phyloP scores from a whole-genome alignment of 2,329 filamentous ascomycete genomes.

The Orbilia ellipsospora region DNA sequence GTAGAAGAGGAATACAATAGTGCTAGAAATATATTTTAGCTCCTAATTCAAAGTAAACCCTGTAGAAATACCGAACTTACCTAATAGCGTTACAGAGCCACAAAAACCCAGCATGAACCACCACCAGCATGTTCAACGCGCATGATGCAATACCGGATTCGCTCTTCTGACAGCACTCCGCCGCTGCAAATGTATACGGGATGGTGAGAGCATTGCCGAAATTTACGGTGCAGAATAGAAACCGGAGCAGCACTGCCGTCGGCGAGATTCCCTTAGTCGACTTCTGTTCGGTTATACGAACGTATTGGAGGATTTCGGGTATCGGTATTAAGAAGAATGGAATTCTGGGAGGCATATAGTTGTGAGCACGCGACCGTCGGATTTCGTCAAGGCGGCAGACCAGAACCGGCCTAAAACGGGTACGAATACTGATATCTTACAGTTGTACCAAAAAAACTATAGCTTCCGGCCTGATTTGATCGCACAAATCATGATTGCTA shows the following conservation, averaged over 20 bases:
- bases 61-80: neutral
- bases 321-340: constrained; percentile 40
- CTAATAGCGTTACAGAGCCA: constrained; percentile 39
- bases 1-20: constrained; percentile 29
- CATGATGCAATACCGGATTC: constrained; percentile 20
- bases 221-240: constrained; percentile 45
- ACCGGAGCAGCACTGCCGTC: constrained; percentile 35
- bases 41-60: neutral
- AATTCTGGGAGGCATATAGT: constrained; percentile 2
- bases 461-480: constrained; percentile 39
- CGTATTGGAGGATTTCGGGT: constrained; percentile 45
- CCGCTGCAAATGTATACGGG: constrained; percentile 47
- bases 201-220: constrained; percentile 49
- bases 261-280: constrained; percentile 46
- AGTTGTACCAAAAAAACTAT: constrained; percentile 30
- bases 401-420: neutral
- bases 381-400: neutral
- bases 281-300: constrained; percentile 26
- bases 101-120: constrained; percentile 28
- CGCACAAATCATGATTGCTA: constrained; percentile 48
- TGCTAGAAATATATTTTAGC: constrained; percentile 10
- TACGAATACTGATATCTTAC: constrained; percentile 14
- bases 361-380: constrained; percentile 17
- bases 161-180: constrained; percentile 35
- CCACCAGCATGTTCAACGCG: constrained; percentile 31